Base-by-base conservation (phyloP, 2,329 filamentous ascomycete species). In the Cladophialophora yegresii region DNA sequence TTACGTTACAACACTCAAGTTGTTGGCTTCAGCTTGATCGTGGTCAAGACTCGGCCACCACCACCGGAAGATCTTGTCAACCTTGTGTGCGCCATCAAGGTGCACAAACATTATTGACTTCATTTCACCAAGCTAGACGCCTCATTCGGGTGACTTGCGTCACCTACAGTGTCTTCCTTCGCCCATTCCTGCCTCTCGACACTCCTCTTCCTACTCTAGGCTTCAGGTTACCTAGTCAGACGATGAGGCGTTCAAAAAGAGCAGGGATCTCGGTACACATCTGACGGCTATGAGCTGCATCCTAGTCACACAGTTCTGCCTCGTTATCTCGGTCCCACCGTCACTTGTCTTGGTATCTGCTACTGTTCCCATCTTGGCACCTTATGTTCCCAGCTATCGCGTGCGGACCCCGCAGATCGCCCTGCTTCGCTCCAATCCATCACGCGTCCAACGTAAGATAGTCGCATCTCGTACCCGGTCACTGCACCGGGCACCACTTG, bases 301-400 rank as follows among this genome's bases (percentile, higher is more conserved):
- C 26, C 26, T 6, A 28, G 6, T 28, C 26, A 28, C 26, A 28
- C 26, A 28, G 26, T 28, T 6, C 3, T 28, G 10, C 33, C 22
- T 45, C 33, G n/a, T 54, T 54, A 36, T 49, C 40, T 50, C 32
- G n/a, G 8, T 36, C 22, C 16, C 36, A 28, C 20, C 28, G 10
- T 26, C 40, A 36, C 26, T 28, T 20, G 30, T 50, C 55, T 58
- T 58, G 61, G 61, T 54, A 63, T 47, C 54, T 59, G 22, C 61
- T 59, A 36, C 33, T 47, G 55, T 47, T 47, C 36, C 61, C 26
- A 54, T 22, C n/a, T 33, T 59, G 54, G 20, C 28, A 23, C 16
- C n/a, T 23, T 4, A 30, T 20, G n/a, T 22, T 33, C 20, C n/a
- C 26, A 58, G 30, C 45, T 26, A 40, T 23, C 20, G 20, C 9